Percentiles rank a stretch among this genome's conserved stretches.
Evolutionary conservation across 2,329 filamentous ascomycete genomes (phyloP).

Genomic region (Ascochyta pisi): DNA sequence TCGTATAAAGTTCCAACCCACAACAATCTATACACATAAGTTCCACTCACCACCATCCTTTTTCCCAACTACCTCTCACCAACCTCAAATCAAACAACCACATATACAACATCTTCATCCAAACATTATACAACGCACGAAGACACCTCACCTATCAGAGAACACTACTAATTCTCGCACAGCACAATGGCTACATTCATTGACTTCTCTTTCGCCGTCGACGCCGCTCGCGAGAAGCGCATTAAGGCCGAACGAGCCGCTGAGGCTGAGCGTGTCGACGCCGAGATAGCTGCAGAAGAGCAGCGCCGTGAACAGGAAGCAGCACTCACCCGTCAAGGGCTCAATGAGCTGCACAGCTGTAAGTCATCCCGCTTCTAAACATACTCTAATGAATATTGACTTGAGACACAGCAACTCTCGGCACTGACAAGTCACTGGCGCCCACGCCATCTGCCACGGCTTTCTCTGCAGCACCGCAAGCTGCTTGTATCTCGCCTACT

Average conservation of each 20-base stretch:
- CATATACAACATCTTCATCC: neutral
- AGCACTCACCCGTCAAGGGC: neutral
- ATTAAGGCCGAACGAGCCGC: neutral
- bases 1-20: neutral
- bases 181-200: slow-evolving; percentile 1
- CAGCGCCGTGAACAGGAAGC: neutral
- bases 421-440: neutral
- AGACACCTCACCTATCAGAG: neutral
- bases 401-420: neutral
- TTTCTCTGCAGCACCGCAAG: neutral
- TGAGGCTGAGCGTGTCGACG: too few species aligned
- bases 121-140: neutral
- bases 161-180: neutral
- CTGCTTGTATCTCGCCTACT: neutral
- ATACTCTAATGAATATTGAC: too few species aligned
- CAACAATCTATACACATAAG: neutral
- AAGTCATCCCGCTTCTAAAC: too few species aligned
- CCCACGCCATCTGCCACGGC: neutral
- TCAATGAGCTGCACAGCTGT: neutral
- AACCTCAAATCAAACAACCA: neutral
- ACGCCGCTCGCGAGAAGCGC: neutral
- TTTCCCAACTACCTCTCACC: neutral
- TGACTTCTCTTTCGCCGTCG: neutral
- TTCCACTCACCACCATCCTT: neutral
- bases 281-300: too few species aligned